Percentiles rank a stretch among this genome's conserved stretches.
Conservation (phyloP, 2,329 filamentous ascomycete species). For the Epichloe coenophiala region DNA sequence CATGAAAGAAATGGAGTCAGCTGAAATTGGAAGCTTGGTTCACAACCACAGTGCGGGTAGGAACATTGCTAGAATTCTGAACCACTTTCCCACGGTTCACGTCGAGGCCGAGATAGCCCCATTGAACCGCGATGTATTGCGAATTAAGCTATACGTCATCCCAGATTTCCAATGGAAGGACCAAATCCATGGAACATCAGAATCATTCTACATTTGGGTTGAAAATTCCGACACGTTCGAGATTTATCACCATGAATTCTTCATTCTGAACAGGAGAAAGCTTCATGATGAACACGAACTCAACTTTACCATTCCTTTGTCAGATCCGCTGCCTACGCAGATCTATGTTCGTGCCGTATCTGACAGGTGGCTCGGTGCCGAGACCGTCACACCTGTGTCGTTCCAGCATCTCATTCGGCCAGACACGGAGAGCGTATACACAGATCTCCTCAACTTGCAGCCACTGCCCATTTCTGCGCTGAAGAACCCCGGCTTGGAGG, state of each 20-base stretch:
- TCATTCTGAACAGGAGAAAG: slow-evolving; percentile 82
- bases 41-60: slow-evolving; percentile 82
- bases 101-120: slow-evolving; percentile 93
- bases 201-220: slow-evolving; percentile 98
- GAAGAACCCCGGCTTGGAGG: slow-evolving; percentile 76
- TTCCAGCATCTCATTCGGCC: slow-evolving; percentile 97
- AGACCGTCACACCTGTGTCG: slow-evolving; percentile 88
- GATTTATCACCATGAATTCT: slow-evolving; percentile 96
- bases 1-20: slow-evolving; percentile 82
- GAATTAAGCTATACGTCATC: slow-evolving; percentile 75
- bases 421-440: slow-evolving; percentile 95
- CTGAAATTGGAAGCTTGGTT: slow-evolving; percentile 81
- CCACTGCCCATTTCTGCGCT: slow-evolving; percentile 77
- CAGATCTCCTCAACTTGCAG: slow-evolving; percentile 81
- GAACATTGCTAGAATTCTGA: slow-evolving; percentile 66
- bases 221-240: slow-evolving; percentile 96
- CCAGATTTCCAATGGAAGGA: slow-evolving; percentile 95
- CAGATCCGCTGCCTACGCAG: slow-evolving; percentile 84
- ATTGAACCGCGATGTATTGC: slow-evolving; percentile 82
- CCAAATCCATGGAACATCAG: slow-evolving; percentile 79
- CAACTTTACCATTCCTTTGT: slow-evolving; percentile 91
- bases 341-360: slow-evolving; percentile 93
- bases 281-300: slow-evolving; percentile 93
- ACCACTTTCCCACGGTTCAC: slow-evolving; percentile 83
- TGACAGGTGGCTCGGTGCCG: slow-evolving; percentile 90